Evolutionary conservation across 2,329 filamentous ascomycete species (phyloP), one percentile per base, ranked within the genome.

Genomic region (Diaporthe vaccinii): DNA sequence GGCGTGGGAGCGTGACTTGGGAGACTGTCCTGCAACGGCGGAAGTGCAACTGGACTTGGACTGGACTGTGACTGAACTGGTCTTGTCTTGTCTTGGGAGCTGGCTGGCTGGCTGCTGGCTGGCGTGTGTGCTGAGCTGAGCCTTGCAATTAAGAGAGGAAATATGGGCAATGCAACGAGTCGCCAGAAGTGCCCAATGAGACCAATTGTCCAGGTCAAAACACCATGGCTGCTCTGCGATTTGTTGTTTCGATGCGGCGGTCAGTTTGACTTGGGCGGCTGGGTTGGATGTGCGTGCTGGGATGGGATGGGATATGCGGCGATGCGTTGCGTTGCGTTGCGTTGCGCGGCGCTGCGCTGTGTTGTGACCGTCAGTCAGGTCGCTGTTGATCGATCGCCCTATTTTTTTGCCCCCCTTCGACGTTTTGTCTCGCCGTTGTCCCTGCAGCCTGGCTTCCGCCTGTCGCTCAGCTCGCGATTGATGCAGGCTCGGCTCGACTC

Each of bases 211-310:
- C 78, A 78, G 79, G 79, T 78, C 80, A 83, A 81, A 81, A 84
- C 85, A 83, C 84, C 87, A 88, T 89, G 81, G 81, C 58, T 86
- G 85, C 80, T 82, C 79, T 82, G 82, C 79, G 78, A 81, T 81
- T 82, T 80, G 80, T 82, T 82, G 81, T 81, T 82, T 81, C 76
- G 79, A 77, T 78, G 39, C 49, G 49, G 65, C 65, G 65, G 65
- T 69, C 57, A 77, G 78, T 77, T 76, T 72, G 58, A 73, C 65
- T 69, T 69, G 65, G 65, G 46, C 65, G 65, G 77, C 75, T 76
- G 76, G 71, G 58, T 39, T 58, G 51, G 55, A 39, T 73, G 73
- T 72, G 28, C 31, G 73, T 68, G 72, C 28, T 61, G 41, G 72
- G 72, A 67, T 62, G 53, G 58, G 61, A 39, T 69, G 49, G n/a